Base-by-base conservation (phyloP, 2,329 filamentous ascomycete genomes). In the Aureobasidium sp. region DNA sequence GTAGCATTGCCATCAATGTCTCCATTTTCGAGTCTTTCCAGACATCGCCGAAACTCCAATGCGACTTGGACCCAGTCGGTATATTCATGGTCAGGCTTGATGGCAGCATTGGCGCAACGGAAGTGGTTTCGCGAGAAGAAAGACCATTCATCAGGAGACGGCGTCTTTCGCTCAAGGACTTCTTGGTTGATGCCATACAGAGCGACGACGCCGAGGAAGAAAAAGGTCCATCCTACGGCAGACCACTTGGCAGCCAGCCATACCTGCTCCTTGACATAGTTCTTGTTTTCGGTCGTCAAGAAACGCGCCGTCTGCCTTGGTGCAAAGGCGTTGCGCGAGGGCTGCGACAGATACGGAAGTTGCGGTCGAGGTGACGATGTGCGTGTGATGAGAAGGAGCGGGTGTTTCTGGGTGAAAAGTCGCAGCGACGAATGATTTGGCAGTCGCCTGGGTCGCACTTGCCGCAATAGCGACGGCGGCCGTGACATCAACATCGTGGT, bases 141-240 rank as follows among this genome's bases (percentile, higher is more conserved):
- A 0, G 74, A 74, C 89, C 90, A 96, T 66, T 95, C 90, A 22
- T 80, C 78, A 1, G 91, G 90, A 1, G 88, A 90, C 0, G 90
- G 90, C 65, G 84, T 88, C 49, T 79, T 74, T 42, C 84, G 78
- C 70, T 96, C 90, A 39, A 88, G 74, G 56, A 77, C 73, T 68
- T 95, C 88, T 63, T 90, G 84, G 63, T 85, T 77, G 30, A 89
- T 65, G 14, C 84, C 84, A 58, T 83, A 80, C 59, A 78, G 77
- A 34, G 83, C 79, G 8, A 86, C 71, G 34, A 80, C 72, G 37
- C 82, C 68, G 55, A 85, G 78, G 39, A 78, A 71, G 6, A 83
- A 67, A 35, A 83, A 78, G 12, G 81, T 78, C 76, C 83, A 90
- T 35, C 87, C 68, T 24, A 80, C 76, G n/a, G 77, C 62, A 0